phyloP scores from a whole-genome alignment of 2,329 filamentous ascomycete genomes.

The Leptosphaerulina australis region DNA sequence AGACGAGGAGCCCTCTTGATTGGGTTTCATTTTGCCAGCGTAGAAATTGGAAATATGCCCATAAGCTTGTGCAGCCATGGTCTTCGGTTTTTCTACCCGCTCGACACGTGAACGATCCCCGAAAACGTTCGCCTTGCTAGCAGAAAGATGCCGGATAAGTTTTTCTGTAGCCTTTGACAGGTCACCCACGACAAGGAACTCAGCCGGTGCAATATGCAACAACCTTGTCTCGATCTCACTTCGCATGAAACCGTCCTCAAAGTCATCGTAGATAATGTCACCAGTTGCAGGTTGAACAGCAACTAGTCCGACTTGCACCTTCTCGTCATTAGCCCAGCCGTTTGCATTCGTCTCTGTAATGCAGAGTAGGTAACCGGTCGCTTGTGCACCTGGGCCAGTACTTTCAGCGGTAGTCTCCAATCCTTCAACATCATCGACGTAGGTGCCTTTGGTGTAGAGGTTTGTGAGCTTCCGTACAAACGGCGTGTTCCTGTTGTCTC shows the following conservation, averaged over 20 bases:
- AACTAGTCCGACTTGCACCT: constrained; percentile 86
- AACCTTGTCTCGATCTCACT: constrained; percentile 95
- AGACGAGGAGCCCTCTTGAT: constrained; percentile 35
- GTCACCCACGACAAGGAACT: constrained; percentile 90
- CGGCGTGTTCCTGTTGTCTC: constrained; percentile 90
- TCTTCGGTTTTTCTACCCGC: constrained; percentile 74
- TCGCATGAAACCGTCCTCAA: constrained; percentile 97
- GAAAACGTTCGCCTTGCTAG: constrained; percentile 87
- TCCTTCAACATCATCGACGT: constrained; percentile 90
- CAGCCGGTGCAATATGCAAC: constrained; percentile 92
- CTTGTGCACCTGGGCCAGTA: constrained; percentile 61
- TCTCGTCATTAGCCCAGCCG: constrained; percentile 85
- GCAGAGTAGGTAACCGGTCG: constrained; percentile 88
- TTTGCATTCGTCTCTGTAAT: constrained; percentile 85
- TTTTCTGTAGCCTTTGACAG: constrained; percentile 92
- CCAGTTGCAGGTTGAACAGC: constrained; percentile 96
- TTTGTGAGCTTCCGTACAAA: constrained; percentile 94
- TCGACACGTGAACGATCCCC: constrained; percentile 90
- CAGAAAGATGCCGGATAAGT: constrained; percentile 85
- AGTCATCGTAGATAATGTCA: constrained; percentile 93
- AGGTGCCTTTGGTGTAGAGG: constrained; percentile 97
- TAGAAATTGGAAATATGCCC: constrained; percentile 94
- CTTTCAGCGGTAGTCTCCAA: constrained; percentile 60
- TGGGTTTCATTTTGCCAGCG: constrained; percentile 75
- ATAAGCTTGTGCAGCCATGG: constrained; percentile 81